Conservation (phyloP, 176 grass and related monocot species). For the Saccharum officinarum region DNA sequence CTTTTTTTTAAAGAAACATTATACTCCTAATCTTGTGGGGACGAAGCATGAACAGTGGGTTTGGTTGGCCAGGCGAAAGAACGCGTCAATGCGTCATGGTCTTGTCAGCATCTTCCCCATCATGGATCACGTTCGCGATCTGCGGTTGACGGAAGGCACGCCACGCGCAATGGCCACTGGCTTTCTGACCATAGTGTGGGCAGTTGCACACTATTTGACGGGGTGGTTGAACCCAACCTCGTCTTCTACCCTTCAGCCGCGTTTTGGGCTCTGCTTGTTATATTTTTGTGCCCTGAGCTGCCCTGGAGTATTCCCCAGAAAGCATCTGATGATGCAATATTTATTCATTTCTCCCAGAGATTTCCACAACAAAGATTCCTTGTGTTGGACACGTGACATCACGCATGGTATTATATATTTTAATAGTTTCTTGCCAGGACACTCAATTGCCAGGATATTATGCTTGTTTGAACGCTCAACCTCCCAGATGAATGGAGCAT, state of each 20-base stretch:
- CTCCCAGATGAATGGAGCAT: too few relatives aligned
- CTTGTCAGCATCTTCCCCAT: not conserved
- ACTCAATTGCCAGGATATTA: not conserved
- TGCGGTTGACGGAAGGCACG: not conserved
- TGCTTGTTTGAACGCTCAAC: not conserved
- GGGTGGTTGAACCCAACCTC: slow-evolving; percentile 21
- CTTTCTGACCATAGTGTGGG: slow-evolving; percentile 12
- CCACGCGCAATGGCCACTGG: not conserved
- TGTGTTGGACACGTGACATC: not conserved
- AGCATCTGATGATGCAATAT: not conserved
- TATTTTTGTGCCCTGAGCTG: not conserved
- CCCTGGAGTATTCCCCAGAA: not conserved
- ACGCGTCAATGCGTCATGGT: not conserved
- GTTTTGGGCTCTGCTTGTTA: not conserved
- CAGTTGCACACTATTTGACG: not conserved
- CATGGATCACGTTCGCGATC: slow-evolving; percentile 25
- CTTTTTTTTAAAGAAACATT: not conserved
- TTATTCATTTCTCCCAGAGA: not conserved
- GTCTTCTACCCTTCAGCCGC: not conserved
- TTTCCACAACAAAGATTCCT: not conserved
- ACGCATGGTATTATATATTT: not conserved
- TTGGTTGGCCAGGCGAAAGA: not conserved
- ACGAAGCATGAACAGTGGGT: not conserved
- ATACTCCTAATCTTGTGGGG: not conserved
- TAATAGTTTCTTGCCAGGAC: not conserved